A percentile compares a stretch with the other conserved stretches of the same genome.
Evolutionary conservation across 331 rosid species (phyloP).

Genomic region (Rhamnella rubrinervis): DNA sequence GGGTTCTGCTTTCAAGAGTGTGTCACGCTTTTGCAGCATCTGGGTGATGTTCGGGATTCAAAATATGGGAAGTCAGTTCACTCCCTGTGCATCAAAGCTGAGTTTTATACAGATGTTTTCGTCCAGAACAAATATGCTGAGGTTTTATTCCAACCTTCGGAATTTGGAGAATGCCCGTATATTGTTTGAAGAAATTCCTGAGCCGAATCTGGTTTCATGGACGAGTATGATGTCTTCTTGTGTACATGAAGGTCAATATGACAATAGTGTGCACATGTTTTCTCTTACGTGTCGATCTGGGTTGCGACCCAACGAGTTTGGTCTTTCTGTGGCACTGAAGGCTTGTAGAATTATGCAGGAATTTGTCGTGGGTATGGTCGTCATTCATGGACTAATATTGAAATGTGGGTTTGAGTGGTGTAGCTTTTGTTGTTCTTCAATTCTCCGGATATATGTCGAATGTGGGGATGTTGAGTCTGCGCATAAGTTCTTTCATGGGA

Average conservation of each 20-base stretch:
- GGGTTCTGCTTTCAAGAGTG: conserved; percentile 35
- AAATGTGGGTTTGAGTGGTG: conserved; percentile 34
- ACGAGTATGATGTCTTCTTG: conserved; percentile 39
- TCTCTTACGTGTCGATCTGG: conserved; percentile 25
- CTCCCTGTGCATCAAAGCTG: conserved; percentile 33
- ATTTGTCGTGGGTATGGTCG: conserved; percentile 28
- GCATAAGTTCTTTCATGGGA: conserved; percentile 36
- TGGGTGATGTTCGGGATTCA: conserved; percentile 21
- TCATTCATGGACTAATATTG: conserved; percentile 38
- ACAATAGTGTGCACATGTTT: conserved; percentile 32
- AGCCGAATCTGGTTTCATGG: conserved; percentile 46
- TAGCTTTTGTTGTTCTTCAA: conserved; percentile 28
- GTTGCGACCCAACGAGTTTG: conserved; percentile 37
- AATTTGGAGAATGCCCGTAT: conserved; percentile 28
- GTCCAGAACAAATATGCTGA: conserved; percentile 40
- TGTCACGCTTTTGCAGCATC: conserved; percentile 29
- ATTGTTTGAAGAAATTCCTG: conserved; percentile 44
- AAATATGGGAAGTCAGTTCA: conserved; percentile 34
- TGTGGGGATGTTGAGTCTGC: conserved; percentile 31
- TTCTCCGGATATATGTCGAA: conserved; percentile 36
- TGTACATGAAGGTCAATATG: conserved; percentile 32
- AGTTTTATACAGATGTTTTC: conserved; percentile 32
- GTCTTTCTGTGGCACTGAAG: conserved; percentile 42
- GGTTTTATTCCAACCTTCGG: conserved; percentile 25
- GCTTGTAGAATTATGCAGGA: conserved; percentile 35